Base-by-base conservation (phyloP, 2,329 filamentous ascomycete species). In the Trichoderma sp. region DNA sequence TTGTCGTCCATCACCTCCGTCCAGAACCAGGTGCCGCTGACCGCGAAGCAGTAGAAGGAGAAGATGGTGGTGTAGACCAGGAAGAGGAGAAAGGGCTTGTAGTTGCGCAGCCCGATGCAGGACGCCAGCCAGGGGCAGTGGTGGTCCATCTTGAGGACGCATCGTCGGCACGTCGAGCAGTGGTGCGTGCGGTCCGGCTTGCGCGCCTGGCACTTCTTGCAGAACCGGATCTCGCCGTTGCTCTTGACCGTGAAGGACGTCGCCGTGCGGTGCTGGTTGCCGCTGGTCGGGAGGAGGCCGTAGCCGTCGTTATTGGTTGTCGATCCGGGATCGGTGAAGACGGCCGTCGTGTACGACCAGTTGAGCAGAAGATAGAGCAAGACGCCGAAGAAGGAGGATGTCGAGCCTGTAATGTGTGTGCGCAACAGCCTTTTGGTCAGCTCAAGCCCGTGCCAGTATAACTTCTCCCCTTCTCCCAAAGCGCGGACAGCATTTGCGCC, bases 71-170 rank as follows among this genome's bases (percentile, higher is more conserved):
- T 92, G 76, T 99, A 98, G 64, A 93, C 85, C 28, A 99, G 82
- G 76, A 98, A 99, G 3, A 98, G 84, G 61, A 99, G 77, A 75
- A 99, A 99, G 0, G 93, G 85, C 79, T 99, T 99, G 83, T 97
- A 96, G 78, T 99, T 99, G 74, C 87, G 88, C 69, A 99, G 81
- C 21, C 95, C 95, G 66, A 99, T 91, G 77, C 95, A 99, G 4
- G 92, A 97, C 30, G 95, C 94, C 57, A 99, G 84, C 95, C 95
- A 99, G 17, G 95, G 95, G 76, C 95, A 99, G 80, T 99, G 95
- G 77, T 99, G 95, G 75, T 99, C 95, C 95, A 99, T 99, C 82
- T 99, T 99, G 76, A 99, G 83, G 28, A 99, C 93, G 76, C 95
- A 99, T 73, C 90, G 90, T 70, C 90, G 88, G 79, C 95, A 99